A percentile compares a stretch with the other conserved stretches of the same genome.
Conservation (phyloP, 169 alveolate genomes). For the Theileria sp. region DNA sequence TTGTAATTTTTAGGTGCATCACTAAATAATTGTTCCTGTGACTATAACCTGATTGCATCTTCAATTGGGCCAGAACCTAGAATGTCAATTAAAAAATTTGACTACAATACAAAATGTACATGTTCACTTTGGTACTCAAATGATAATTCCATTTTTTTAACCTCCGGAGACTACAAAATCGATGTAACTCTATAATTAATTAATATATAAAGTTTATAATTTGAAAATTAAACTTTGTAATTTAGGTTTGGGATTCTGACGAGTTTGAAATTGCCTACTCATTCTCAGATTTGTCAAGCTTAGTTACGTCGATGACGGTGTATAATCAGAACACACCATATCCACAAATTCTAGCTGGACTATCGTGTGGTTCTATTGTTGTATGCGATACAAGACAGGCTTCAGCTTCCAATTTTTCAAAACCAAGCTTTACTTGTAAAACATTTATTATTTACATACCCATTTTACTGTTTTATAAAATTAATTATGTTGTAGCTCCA, state of each 20-base stretch:
- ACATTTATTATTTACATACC: neutral
- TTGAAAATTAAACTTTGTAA: neutral
- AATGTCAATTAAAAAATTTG: slow-evolving; percentile 24
- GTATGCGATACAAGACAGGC: slow-evolving; percentile 49
- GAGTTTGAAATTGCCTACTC: slow-evolving; percentile 41
- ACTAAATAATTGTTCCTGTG: slow-evolving; percentile 31
- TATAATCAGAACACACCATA: neutral
- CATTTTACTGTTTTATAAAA: neutral
- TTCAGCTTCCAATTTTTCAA: slow-evolving; percentile 19
- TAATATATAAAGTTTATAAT: no score
- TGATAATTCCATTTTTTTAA: slow-evolving; percentile 26
- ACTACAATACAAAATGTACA: slow-evolving; percentile 32
- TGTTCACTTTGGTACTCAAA: slow-evolving; percentile 48
- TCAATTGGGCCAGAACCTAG: slow-evolving; percentile 7
- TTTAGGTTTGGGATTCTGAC: slow-evolving; percentile 53
- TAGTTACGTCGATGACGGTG: slow-evolving; percentile 28
- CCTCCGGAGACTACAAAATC: slow-evolving; percentile 46
- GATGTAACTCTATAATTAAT: slow-evolving; percentile 13
- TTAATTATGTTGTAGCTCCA: slow-evolving; percentile 18
- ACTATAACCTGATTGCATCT: neutral
- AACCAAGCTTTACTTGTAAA: slow-evolving; percentile 6
- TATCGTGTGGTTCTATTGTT: slow-evolving; percentile 58
- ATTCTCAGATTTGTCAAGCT: slow-evolving; percentile 14
- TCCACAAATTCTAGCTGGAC: slow-evolving; percentile 47
- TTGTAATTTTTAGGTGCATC: neutral